Conservation (phyloP, 495 filamentous ascomycete species). For the Neurospora sp. region DNA sequence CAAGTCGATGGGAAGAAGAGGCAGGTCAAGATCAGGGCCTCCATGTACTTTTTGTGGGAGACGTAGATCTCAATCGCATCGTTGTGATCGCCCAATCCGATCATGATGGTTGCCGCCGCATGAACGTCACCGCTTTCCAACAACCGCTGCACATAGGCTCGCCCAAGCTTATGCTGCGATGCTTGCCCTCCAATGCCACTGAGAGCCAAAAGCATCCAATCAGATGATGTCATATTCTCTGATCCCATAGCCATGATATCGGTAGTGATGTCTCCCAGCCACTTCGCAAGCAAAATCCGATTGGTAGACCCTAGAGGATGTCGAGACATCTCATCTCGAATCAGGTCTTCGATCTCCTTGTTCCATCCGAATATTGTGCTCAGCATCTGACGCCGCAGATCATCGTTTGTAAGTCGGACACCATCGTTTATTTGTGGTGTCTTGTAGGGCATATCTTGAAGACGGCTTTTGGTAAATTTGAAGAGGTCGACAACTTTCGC, state of each 20-base stretch:
- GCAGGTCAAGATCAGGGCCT: constrained; percentile 73
- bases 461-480: constrained; percentile 56
- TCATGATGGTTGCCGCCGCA: constrained; percentile 78
- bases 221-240: constrained; percentile 75
- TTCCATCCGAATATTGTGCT: constrained; percentile 93
- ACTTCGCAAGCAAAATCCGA: constrained; percentile 74
- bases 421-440: constrained; percentile 53
- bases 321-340: constrained; percentile 76
- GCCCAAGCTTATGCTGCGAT: constrained; percentile 81
- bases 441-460: constrained; percentile 73
- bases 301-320: constrained; percentile 64
- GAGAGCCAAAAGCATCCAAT: constrained; percentile 95
- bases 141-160: constrained; percentile 84
- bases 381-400: constrained; percentile 84
- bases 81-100: constrained; percentile 85
- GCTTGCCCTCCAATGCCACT: constrained; percentile 74
- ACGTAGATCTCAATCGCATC: constrained; percentile 96
- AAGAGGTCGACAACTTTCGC: constrained; percentile 53
- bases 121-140: constrained; percentile 87
- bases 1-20: constrained; percentile 68
- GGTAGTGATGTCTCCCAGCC: constrained; percentile 78
- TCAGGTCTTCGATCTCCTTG: constrained; percentile 69
- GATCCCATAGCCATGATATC: constrained; percentile 72
- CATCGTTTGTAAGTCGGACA: constrained; percentile 62
- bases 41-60: constrained; percentile 84